A percentile compares a stretch with the other conserved stretches of the same genome.
phyloP scores from a whole-genome alignment of 768 basidiomycete genomes.

The Rickenella mellea region DNA sequence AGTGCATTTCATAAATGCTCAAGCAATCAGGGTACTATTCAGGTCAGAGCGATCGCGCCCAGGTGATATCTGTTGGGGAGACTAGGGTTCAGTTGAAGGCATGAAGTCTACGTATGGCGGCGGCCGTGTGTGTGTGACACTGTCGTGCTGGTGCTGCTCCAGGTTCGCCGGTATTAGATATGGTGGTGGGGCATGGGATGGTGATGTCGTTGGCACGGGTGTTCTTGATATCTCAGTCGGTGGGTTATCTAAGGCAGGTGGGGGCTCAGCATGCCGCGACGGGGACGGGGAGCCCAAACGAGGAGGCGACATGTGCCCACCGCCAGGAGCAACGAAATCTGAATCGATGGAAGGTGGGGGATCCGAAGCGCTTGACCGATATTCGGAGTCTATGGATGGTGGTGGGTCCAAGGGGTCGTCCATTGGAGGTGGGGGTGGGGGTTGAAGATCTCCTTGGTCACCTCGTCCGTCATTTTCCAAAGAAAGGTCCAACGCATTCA shows the following conservation, averaged over 20 bases:
- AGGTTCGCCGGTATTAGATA: slow-evolving; percentile 48
- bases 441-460: slow-evolving; percentile 35
- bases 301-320: slow-evolving; percentile 17
- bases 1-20: no score
- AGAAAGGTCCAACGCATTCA: slow-evolving; percentile 50
- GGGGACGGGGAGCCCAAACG: slow-evolving; percentile 17
- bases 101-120: slow-evolving; percentile 28
- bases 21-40: no score
- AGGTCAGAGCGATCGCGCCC: no score
- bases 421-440: slow-evolving; percentile 73
- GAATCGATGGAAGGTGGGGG: slow-evolving; percentile 83
- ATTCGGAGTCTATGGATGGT: slow-evolving; percentile 79
- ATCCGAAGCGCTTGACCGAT: slow-evolving; percentile 51
- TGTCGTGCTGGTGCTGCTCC: no score
- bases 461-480: slow-evolving; percentile 38
- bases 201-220: slow-evolving; percentile 22
- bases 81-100: slow-evolving; percentile 5
- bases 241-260: slow-evolving; percentile 19
- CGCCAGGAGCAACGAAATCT: slow-evolving; percentile 3
- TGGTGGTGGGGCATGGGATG: slow-evolving; percentile 68
- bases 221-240: slow-evolving; percentile 21
- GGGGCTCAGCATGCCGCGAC: slow-evolving; percentile 21
- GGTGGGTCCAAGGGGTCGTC: slow-evolving; percentile 87
- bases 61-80: no score
- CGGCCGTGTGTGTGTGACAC: no score